phyloP scores from a whole-genome alignment of 805 yeast species.

The Tetrapisispora nanseiensis region DNA sequence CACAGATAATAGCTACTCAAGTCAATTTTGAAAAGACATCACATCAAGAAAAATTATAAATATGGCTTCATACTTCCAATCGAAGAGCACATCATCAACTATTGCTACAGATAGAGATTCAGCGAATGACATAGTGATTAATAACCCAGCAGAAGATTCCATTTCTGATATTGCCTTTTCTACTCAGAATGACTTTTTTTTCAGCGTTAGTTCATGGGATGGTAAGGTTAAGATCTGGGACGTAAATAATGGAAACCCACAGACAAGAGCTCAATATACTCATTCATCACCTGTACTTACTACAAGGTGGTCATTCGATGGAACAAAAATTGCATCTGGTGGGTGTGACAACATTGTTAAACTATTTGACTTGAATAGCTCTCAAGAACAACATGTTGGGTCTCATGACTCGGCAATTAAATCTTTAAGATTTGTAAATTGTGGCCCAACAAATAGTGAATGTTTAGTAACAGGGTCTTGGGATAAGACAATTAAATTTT shows the following conservation, averaged over 20 bases:
- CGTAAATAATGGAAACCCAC: conserved; percentile 66
- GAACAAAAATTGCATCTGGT: conserved; percentile 77
- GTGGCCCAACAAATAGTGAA: conserved; percentile 67
- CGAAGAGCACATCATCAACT: conserved; percentile 10
- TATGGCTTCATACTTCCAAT: conserved; percentile 11
- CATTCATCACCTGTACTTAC: conserved; percentile 82
- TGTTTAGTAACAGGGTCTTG: conserved; percentile 89
- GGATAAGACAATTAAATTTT: conserved; percentile 89
- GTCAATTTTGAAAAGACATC: neutral
- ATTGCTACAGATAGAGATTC: conserved; percentile 31
- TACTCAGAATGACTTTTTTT: conserved; percentile 68
- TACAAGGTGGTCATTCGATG: conserved; percentile 81
- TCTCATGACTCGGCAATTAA: conserved; percentile 75
- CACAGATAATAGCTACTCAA: too few species aligned
- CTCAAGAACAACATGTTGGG: conserved; percentile 79
- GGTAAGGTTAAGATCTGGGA: conserved; percentile 89
- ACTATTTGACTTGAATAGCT: conserved; percentile 72
- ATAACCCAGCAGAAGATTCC: conserved; percentile 84
- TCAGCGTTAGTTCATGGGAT: conserved; percentile 92
- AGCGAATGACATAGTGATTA: conserved; percentile 58
- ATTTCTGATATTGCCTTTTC: conserved; percentile 77
- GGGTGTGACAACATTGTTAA: conserved; percentile 87
- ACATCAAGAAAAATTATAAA: neutral
- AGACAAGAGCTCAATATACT: conserved; percentile 80
- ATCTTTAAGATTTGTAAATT: conserved; percentile 63